phyloP scores from a whole-genome alignment of 768 basidiomycete genomes.

The Leccinum fibrillosum region DNA sequence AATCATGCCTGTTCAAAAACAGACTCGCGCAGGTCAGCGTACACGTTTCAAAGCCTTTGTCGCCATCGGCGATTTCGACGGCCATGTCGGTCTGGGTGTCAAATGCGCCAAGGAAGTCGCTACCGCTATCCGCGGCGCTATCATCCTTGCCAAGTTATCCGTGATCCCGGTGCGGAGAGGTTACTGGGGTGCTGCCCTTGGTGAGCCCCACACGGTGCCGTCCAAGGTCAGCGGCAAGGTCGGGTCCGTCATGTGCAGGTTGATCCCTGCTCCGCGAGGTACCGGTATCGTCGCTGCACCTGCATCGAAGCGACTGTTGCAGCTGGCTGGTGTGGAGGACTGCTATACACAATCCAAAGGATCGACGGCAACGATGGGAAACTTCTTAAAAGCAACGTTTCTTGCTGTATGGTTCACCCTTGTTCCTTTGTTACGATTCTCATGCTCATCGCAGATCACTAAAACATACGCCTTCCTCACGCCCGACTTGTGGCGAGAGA shows the following conservation, averaged over 20 bases:
- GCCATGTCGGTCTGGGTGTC: conserved; percentile 98
- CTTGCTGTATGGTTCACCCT: conserved; percentile 60
- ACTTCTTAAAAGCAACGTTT: conserved; percentile 98
- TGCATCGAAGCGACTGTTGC: conserved; percentile 92
- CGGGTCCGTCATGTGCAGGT: conserved; percentile 98
- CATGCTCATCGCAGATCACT: conserved; percentile 61
- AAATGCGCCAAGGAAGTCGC: conserved; percentile 99
- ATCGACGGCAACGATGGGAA: conserved; percentile 97
- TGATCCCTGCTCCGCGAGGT: conserved; percentile 97
- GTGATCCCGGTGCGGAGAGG: conserved; percentile 98
- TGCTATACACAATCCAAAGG: conserved; percentile 98
- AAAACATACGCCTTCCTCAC: conserved; percentile 99
- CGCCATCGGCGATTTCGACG: conserved; percentile 97
- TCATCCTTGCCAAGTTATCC: conserved; percentile 97
- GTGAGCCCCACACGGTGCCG: conserved; percentile 98
- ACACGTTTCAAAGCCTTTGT: conserved; percentile 99
- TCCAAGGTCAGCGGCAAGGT: conserved; percentile 98
- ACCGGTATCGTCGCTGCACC: conserved; percentile 99
- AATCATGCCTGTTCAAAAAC: conserved; percentile 99
- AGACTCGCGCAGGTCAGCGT: conserved; percentile 98
- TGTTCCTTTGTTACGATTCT: conserved; percentile 1
- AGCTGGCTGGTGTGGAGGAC: conserved; percentile 97
- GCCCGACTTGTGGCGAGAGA: conserved; percentile 96
- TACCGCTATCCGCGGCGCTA: conserved; percentile 98
- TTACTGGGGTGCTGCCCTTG: conserved; percentile 99